A percentile compares a stretch with the other conserved stretches of the same genome.
Evolutionary conservation across 441 rosid genomes (phyloP).

Genomic region (Mallotus japonicus): DNA sequence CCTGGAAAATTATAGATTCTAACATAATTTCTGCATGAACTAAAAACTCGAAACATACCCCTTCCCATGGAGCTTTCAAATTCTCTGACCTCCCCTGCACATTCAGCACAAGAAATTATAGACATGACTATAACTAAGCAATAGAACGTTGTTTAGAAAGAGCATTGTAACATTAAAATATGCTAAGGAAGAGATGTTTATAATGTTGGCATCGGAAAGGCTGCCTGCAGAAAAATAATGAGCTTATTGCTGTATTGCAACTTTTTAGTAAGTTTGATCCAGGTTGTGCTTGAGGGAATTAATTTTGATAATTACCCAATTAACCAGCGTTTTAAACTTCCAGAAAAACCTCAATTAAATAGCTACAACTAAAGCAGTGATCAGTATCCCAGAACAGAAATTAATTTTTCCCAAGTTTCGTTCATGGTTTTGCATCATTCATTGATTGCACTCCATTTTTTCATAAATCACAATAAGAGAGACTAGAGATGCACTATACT

Average conservation of each 20-base stretch:
- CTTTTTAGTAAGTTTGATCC: not conserved
- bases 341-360: not conserved
- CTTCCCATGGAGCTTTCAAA: conserved; percentile 85
- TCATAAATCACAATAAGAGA: not conserved
- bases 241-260: not conserved
- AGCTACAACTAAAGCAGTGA: not conserved
- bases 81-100: conserved; percentile 57
- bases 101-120: not conserved
- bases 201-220: not conserved
- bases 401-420: not conserved
- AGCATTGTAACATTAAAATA: not conserved
- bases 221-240: not conserved
- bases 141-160: not conserved
- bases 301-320: not conserved
- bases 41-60: conserved; percentile 39
- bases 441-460: not conserved
- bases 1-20: not conserved
- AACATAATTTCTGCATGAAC: not conserved
- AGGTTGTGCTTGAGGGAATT: not conserved
- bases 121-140: not conserved
- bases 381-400: no score
- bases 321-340: not conserved
- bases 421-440: not conserved
- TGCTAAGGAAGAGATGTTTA: not conserved
- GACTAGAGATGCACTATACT: not conserved